Percentiles rank a stretch among this genome's conserved stretches.
These are phyloP conservation scores for Friedmanniomyces endolithicus DNA, from an alignment of 495 filamentous ascomycete genomes.

Conservation along the genomic window DNA sequence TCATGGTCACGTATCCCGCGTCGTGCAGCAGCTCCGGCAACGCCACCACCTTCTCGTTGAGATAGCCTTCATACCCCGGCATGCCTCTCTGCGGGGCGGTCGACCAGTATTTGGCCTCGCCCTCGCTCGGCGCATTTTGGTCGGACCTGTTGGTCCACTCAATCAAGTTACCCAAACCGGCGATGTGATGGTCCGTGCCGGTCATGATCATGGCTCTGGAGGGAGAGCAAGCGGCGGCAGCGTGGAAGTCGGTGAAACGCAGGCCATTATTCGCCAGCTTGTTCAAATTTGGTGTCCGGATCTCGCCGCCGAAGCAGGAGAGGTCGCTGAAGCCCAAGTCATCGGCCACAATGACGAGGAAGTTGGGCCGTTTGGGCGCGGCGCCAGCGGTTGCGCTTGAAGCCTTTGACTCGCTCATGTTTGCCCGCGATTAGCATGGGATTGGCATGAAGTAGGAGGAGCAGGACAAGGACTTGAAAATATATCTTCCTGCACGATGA, in stretches of 20 bases:
- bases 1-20: constrained; percentile 49
- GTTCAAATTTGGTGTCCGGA: constrained; percentile 50
- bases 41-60: constrained; percentile 49
- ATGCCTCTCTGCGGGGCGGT: constrained; percentile 33
- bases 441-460: not conserved
- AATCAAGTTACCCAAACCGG: constrained; percentile 37
- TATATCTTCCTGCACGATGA: not conserved
- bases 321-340: constrained; percentile 54
- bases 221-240: constrained; percentile 52
- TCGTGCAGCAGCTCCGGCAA: constrained; percentile 51
- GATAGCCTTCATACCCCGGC: constrained; percentile 55
- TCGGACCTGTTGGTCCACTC: constrained; percentile 29
- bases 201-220: constrained; percentile 46
- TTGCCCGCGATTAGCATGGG: constrained; percentile 16
- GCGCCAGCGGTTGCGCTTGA: constrained; percentile 20
- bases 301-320: constrained; percentile 50
- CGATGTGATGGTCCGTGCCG: constrained; percentile 43
- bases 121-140: constrained; percentile 29
- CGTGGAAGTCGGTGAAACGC: constrained; percentile 51
- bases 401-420: constrained; percentile 20
- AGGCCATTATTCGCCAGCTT: constrained; percentile 42
- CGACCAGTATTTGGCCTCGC: constrained; percentile 24
- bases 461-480: too few relatives aligned
- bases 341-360: constrained; percentile 45
- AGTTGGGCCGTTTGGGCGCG: constrained; percentile 42